Percentiles rank a stretch among this genome's conserved stretches.
Evolutionary conservation across 768 basidiomycete genomes (phyloP).

Genomic region (Peribolospora baueri): DNA sequence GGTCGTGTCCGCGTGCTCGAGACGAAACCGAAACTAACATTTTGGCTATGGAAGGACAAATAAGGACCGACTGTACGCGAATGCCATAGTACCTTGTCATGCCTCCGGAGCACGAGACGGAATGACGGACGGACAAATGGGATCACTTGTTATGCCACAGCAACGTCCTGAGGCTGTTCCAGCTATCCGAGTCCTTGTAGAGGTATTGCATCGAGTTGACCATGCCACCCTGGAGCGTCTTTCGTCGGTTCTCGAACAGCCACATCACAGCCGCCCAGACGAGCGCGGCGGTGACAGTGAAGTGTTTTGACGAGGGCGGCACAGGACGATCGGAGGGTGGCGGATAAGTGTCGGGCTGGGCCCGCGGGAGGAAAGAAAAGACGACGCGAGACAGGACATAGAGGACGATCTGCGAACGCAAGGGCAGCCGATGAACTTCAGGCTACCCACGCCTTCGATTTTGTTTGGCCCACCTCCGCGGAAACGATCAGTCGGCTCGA

Average conservation of each 20-base stretch:
- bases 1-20: too few species aligned
- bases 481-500: not conserved
- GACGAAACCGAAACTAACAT: too few species aligned
- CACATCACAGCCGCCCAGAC: conserved; percentile 96
- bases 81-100: too few species aligned
- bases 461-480: not conserved
- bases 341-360: conserved; percentile 25
- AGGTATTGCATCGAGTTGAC: conserved; percentile 88
- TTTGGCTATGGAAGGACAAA: too few species aligned
- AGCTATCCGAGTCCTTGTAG: conserved; percentile 74
- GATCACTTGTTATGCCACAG: conserved; percentile 65
- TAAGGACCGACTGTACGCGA: too few species aligned
- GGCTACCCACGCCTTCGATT: not conserved
- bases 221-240: conserved; percentile 91
- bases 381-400: conserved; percentile 84
- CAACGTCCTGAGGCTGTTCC: conserved; percentile 57
- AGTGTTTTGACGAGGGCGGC: conserved; percentile 63
- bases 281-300: conserved; percentile 63
- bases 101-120: too few species aligned
- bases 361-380: conserved; percentile 71
- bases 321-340: conserved; percentile 25
- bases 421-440: too few species aligned
- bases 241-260: conserved; percentile 61
- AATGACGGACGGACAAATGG: too few species aligned
- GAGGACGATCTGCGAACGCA: conserved; percentile 53